Evolutionary conservation across 177 flowering plant genomes (phyloP).

Genomic region (Tripterygium wilfordii): DNA sequence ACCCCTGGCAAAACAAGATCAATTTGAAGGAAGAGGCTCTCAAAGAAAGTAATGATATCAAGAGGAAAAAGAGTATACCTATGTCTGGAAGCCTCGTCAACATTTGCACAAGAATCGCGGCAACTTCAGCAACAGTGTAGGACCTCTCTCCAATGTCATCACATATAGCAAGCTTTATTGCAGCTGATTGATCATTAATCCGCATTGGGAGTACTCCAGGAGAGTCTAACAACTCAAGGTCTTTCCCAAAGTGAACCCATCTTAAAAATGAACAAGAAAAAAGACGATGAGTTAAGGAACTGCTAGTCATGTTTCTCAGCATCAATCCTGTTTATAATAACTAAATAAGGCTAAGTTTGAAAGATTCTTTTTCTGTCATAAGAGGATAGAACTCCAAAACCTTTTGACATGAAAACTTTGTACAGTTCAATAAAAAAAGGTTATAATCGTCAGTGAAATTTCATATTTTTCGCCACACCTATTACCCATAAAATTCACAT

Average conservation of each 20-base stretch:
- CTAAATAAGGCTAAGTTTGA: too few relatives aligned
- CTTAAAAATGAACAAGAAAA: slow-evolving; percentile 22
- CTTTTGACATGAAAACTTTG: too few relatives aligned
- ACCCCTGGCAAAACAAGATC: too few relatives aligned
- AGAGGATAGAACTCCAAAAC: not conserved
- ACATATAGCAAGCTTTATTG: slow-evolving; percentile 95
- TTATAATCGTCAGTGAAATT: too few relatives aligned
- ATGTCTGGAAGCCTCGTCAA: slow-evolving; percentile 67
- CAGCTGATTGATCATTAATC: slow-evolving; percentile 86
- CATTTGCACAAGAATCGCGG: slow-evolving; percentile 87
- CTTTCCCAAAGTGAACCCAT: slow-evolving; percentile 91
- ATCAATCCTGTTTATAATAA: too few relatives aligned
- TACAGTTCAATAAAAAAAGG: too few relatives aligned
- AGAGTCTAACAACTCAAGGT: slow-evolving; percentile 86
- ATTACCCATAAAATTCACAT: too few relatives aligned
- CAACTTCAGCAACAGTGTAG: slow-evolving; percentile 81
- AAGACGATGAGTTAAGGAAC: not conserved
- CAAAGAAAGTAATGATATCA: not conserved
- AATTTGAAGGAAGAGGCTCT: too few relatives aligned
- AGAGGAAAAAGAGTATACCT: slow-evolving; percentile 32
- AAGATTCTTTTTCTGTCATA: too few relatives aligned
- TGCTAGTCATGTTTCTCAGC: not conserved
- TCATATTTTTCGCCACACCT: too few relatives aligned
- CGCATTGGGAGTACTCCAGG: slow-evolving; percentile 98
- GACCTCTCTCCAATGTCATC: slow-evolving; percentile 99